These are phyloP conservation scores for Cutaneotrichosporon sp. DNA, from an alignment of 1,284 basidiomycete species.

Conservation along the genomic window DNA sequence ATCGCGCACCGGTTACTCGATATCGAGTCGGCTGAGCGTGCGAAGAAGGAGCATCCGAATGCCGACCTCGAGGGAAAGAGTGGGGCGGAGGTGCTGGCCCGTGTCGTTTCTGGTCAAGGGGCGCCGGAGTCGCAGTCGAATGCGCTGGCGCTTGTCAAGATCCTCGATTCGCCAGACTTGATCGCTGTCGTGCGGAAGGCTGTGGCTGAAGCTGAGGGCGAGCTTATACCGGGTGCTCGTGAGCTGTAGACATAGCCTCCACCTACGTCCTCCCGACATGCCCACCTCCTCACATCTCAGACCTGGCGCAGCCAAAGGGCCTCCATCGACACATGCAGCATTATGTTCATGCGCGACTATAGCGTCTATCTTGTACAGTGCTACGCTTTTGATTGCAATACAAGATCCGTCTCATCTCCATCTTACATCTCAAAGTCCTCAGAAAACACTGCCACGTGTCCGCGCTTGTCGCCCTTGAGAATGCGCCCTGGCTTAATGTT, in stretches of 20 bases:
- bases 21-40: background rate
- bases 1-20: constrained; percentile 6
- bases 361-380: constrained; percentile 5
- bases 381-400: constrained; percentile 4
- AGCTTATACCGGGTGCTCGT: background rate
- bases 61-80: background rate
- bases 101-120: constrained; percentile 13
- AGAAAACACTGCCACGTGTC: constrained; percentile 63
- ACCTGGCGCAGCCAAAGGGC: background rate
- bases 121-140: constrained; percentile 20
- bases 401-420: background rate
- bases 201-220: background rate
- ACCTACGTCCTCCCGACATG: too few species aligned
- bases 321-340: background rate
- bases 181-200: background rate
- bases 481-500: constrained; percentile 64
- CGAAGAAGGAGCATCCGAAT: background rate
- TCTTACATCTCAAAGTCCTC: constrained; percentile 65
- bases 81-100: constrained; percentile 12
- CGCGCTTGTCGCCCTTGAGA: constrained; percentile 63
- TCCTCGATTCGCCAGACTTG: background rate
- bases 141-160: constrained; percentile 13
- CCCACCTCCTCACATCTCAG: background rate
- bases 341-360: background rate
- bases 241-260: background rate